Percentiles rank a stretch among this genome's conserved stretches.
Evolutionary conservation across 768 basidiomycete species (phyloP).

Genomic region (Gloeostereum incarnatum): DNA sequence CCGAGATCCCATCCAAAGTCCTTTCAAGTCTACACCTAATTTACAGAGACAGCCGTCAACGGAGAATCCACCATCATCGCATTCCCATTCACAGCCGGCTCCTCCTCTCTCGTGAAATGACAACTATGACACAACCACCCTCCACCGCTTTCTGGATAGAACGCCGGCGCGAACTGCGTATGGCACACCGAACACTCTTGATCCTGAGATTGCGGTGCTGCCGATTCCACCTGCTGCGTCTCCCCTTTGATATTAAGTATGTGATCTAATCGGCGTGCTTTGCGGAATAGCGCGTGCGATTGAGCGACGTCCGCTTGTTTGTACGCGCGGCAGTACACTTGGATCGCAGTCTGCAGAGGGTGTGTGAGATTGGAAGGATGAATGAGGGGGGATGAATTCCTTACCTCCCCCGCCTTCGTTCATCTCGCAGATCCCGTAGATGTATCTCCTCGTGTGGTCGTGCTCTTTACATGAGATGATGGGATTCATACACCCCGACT

Average conservation of each 20-base stretch:
- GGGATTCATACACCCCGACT: slow-evolving; percentile 71
- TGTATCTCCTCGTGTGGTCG: slow-evolving; percentile 48
- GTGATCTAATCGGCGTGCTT: slow-evolving; percentile 76
- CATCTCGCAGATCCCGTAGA: slow-evolving; percentile 80
- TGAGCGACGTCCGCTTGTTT: slow-evolving; percentile 68
- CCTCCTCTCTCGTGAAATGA: slow-evolving; percentile 28
- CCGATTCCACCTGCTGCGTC: slow-evolving; percentile 10
- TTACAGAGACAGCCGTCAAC: too few relatives aligned
- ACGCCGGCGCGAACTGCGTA: slow-evolving; percentile 68
- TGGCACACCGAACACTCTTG: slow-evolving; percentile 52
- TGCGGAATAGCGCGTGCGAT: slow-evolving; percentile 81
- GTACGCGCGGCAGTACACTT: slow-evolving; percentile 78
- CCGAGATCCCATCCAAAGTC: too few relatives aligned
- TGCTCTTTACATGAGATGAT: slow-evolving; percentile 77
- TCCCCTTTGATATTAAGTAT: slow-evolving; percentile 47
- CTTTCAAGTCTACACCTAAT: too few relatives aligned
- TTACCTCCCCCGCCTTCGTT: slow-evolving; percentile 74
- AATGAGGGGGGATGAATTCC: slow-evolving; percentile 10
- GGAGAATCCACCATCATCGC: too few relatives aligned
- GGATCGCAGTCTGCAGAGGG: slow-evolving; percentile 69
- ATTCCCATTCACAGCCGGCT: too few relatives aligned
- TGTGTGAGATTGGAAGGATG: background rate
- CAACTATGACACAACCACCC: slow-evolving; percentile 38
- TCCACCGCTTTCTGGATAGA: slow-evolving; percentile 33
- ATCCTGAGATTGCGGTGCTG: slow-evolving; percentile 15